Base-by-base conservation (phyloP, 139 green algal genomes). In the Raphidocelis subcapitata region DNA sequence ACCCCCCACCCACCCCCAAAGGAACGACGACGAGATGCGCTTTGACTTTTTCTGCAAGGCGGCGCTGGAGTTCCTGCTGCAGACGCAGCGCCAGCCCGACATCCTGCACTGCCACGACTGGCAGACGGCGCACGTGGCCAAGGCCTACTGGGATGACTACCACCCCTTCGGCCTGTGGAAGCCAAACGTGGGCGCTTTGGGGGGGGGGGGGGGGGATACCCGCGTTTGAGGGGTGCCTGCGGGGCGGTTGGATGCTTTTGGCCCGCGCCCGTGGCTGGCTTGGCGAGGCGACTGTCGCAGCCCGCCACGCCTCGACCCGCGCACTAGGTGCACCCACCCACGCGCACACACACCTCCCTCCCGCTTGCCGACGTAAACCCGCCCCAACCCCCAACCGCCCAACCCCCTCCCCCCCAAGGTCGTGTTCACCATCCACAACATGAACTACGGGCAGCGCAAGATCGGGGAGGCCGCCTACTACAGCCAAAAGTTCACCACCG, bases 101-200 rank as follows among this genome's bases (percentile, higher is more conserved):
- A 94, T 99, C 74, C 81, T 99, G 61, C 96, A 99, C 85, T 94
- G 86, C 83, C 96, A 99, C 86, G 96, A 99, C 85, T 97, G 92
- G 92, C 84, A 88, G 72, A 96, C 91, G 18, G 96, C 96, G 12
- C 82, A 90, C n/a, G 84, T 91, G 15, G 85, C 84, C 47, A 82
- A 82, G 75, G 55, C 60, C 3, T 93, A 90, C 69, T 93, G 84
- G 89, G 71, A 86, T 5, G 80, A 95, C 57, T 98, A 97, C 87
- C 84, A 97, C 55, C 56, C 88, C 26, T 92, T 92, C 62, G 93
- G 94, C 36, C 83, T 98, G 56, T 87, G 77, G 77, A 95, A 94
- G 70, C 85, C 94, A 52, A 89, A 87, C 46, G 86, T 75, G 28
- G 12, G 41, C 8, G 8, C 12, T 12, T 20, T 49, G 41, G 41